Evolutionary conservation across 2,329 filamentous ascomycete species (phyloP).

Genomic region (Harringtonia aguacate): DNA sequence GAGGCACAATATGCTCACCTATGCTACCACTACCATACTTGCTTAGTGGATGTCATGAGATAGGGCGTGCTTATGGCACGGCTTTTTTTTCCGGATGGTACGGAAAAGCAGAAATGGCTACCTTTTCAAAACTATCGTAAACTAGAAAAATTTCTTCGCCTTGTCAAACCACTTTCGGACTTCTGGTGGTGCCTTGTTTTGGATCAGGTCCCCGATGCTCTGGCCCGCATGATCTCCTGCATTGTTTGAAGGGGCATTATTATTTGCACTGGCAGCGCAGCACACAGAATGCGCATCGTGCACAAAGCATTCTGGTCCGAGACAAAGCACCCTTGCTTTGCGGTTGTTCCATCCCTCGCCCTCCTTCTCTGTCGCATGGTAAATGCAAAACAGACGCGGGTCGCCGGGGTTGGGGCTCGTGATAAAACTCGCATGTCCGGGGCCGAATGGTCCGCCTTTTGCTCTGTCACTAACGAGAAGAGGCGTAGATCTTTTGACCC

Average conservation of each 20-base stretch:
- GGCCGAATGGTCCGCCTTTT: slow-evolving; percentile 9
- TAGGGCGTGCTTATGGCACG: too few relatives aligned
- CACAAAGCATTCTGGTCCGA: slow-evolving; percentile 8
- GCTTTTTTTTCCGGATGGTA: too few relatives aligned
- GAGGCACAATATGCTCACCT: too few relatives aligned
- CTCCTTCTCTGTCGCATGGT: slow-evolving; percentile 9
- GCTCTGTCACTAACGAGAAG: slow-evolving; percentile 1
- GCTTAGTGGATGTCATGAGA: too few relatives aligned
- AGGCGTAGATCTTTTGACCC: slow-evolving; percentile 6
- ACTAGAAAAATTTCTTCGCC: background rate
- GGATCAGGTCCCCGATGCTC: background rate
- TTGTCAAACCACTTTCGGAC: background rate
- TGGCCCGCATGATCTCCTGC: background rate
- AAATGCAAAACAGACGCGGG: slow-evolving; percentile 11
- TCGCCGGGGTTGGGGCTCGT: slow-evolving; percentile 8
- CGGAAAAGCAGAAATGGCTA: too few relatives aligned
- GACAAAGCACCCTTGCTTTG: slow-evolving; percentile 10
- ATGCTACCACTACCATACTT: too few relatives aligned
- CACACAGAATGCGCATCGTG: slow-evolving; percentile 9
- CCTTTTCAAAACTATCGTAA: too few relatives aligned
- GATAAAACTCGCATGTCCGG: slow-evolving; percentile 12
- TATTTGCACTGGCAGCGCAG: slow-evolving; percentile 2
- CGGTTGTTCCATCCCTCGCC: slow-evolving; percentile 13
- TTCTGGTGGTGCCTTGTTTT: background rate
- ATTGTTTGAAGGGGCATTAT: too few relatives aligned